Conservation (phyloP, 768 basidiomycete species). For the Phlebiopsis flavidoalba region DNA sequence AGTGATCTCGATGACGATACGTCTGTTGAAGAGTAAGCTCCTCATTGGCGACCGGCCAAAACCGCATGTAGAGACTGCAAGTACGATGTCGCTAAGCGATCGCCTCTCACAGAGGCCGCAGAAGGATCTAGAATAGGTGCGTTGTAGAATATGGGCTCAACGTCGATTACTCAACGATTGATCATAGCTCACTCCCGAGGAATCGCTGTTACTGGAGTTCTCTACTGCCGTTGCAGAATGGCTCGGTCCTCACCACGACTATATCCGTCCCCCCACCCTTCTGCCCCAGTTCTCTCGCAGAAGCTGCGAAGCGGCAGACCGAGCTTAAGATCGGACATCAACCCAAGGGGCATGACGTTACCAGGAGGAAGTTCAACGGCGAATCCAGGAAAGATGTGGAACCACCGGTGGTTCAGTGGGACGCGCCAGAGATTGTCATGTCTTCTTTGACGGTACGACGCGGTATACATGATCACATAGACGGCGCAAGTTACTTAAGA, state of each 20-base stretch:
- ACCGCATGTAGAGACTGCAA: conserved; percentile 37
- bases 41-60: conserved; percentile 79
- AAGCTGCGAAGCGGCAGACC: conserved; percentile 65
- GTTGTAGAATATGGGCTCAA: not conserved
- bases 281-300: conserved; percentile 63
- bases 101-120: conserved; percentile 47
- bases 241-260: conserved; percentile 73
- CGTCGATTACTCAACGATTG: not conserved
- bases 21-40: conserved; percentile 76
- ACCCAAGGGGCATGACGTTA: conserved; percentile 53
- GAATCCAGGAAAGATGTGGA: conserved; percentile 68
- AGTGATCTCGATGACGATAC: conserved; percentile 77
- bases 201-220: conserved; percentile 53
- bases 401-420: conserved; percentile 54
- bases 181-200: conserved; percentile 61
- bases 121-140: conserved; percentile 53
- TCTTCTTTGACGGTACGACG: conserved; percentile 64
- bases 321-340: conserved; percentile 68
- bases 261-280: conserved; percentile 64
- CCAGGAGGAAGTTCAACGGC: conserved; percentile 40
- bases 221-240: conserved; percentile 61
- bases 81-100: conserved; percentile 48
- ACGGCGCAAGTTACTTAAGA: not conserved
- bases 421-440: conserved; percentile 49
- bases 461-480: not conserved